Percentiles rank a stretch among this genome's conserved stretches.
Evolutionary conservation across 768 basidiomycete genomes (phyloP).

Genomic region (Amanita subjunquillea): DNA sequence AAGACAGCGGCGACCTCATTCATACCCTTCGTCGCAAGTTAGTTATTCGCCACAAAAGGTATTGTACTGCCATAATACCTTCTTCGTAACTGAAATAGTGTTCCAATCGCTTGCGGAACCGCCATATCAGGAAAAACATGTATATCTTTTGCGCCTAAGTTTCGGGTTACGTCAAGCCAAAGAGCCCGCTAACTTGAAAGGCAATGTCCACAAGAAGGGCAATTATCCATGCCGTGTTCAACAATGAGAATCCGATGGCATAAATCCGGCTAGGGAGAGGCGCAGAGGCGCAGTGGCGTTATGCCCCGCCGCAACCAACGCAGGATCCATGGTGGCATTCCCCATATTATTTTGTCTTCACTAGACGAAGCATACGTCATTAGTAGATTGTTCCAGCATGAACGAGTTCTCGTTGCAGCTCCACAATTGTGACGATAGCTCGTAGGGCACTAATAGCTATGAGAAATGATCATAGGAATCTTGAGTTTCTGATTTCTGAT

Average conservation of each 20-base stretch:
- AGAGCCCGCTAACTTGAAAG: slow-evolving; percentile 44
- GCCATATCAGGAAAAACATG: slow-evolving; percentile 71
- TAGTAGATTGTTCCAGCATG: slow-evolving; percentile 1
- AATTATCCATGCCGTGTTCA: slow-evolving; percentile 59
- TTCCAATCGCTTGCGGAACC: slow-evolving; percentile 60
- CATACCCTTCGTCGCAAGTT: slow-evolving; percentile 30
- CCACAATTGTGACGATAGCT: slow-evolving; percentile 63
- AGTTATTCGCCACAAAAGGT: slow-evolving; percentile 11
- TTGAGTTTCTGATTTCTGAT: slow-evolving; percentile 57
- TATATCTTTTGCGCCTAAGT: slow-evolving; percentile 38
- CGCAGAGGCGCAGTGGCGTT: slow-evolving; percentile 30
- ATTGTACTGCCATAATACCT: slow-evolving; percentile 28
- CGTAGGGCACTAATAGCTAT: slow-evolving; percentile 56
- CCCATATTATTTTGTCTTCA: slow-evolving; percentile 57
- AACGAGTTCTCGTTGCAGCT: slow-evolving; percentile 34
- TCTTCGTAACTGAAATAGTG: slow-evolving; percentile 49
- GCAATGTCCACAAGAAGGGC: slow-evolving; percentile 51
- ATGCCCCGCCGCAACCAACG: slow-evolving; percentile 30
- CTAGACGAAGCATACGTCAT: slow-evolving; percentile 20
- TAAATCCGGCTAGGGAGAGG: slow-evolving; percentile 49
- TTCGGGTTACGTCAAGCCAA: slow-evolving; percentile 14
- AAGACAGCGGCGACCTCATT: slow-evolving; percentile 21
- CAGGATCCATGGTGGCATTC: slow-evolving; percentile 62
- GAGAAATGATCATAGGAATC: slow-evolving; percentile 63
- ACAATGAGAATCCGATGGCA: slow-evolving; percentile 42